Base-by-base conservation (phyloP, 352 stramenopile species). In the Globisporangium cystogenes region DNA sequence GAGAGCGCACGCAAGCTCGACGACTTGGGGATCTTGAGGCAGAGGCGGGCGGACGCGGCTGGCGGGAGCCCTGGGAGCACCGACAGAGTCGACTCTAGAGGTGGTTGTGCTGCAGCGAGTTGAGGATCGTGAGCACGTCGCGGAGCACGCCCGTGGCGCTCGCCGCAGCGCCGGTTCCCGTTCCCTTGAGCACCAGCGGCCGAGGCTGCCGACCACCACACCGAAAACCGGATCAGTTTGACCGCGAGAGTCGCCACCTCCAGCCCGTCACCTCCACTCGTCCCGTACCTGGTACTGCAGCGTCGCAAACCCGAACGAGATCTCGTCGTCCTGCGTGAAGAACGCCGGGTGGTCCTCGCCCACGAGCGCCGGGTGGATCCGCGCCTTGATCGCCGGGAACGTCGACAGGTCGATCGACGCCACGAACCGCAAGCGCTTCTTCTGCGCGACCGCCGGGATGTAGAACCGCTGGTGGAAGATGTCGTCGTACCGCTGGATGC, bases 91-190 rank as follows among this genome's bases (percentile, higher is more conserved):
- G n/a, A n/a, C 18, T 44, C 39, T 44, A 52, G 10, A 33, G 26
- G 36, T 74, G 70, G 48, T 76, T 82, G 50, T 79, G 76, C 33
- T 87, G 73, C 8, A 93, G 64, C 42, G 68, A 76, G 60, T 80
- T 77, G 46, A 87, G 58, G 53, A 92, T 90, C 14, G 75, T 89
- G 52, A 90, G 66, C 18, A 90, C 68, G 41, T 93, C 82, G 35
- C 82, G 75, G 15, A 93, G 66, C 29, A 89, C 79, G 12, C 82
- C 82, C 29, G 77, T 90, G 42, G 79, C 82, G 36, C 73, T 86
- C 46, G 76, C 79, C 21, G 53, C 55, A 4, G 74, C 76, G 48
- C 82, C 82, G 4, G 79, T 78, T 37, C 82, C 82, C 6, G 74
- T 75, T 23, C 76, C 82, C 46, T 87, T 89, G 29, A 90, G 74